Evolutionary conservation across 345 rosid species (phyloP), one percentile per base, ranked within the genome.

Genomic region (Rhodamnia argentea): DNA sequence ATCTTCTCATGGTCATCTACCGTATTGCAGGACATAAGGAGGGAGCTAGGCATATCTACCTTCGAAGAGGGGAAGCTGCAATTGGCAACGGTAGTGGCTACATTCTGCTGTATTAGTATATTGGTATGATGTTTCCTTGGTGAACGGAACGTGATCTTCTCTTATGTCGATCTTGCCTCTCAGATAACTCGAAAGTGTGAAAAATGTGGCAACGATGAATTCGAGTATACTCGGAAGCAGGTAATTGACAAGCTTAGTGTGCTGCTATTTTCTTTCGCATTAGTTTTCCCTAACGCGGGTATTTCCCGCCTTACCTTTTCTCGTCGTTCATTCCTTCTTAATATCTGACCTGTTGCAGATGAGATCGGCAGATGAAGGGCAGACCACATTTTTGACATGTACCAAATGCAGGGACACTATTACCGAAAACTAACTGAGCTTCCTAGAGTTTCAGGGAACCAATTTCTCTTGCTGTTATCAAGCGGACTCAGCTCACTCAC

Each of bases 291-390:
- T 18, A 70, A 37, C 47, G 18, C 47, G 2, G 10, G 47, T 37
- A 18, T 70, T 70, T 70, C 47, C 47, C 7, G 3, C 10, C 78
- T 18, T 70, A 47, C 44, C 81, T 37, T 70, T 37, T 23, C 54
- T 13, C 14, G 1, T 82, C 55, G 27, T 50, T 82, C 83, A 82
- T 24, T 40, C 62, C 53, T 23, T 44, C 42, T 84, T 53, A 37
- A 75, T 51, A 53, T 76, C 10, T 1, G 24, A 15, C 55, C 75
- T 1, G 42, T 84, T 64, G 50, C 92, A 92, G 93, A 88, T 86
- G 87, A 90, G 93, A 90, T 92, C 94, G 40, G 93, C 93, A 2
- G 93, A 91, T 85, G 94, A 92, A 87, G 94, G 94, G 42, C 91
- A 89, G 47, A 90, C 91, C 13, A 90, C 89, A 51, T 89, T 87